Base-by-base conservation (phyloP, 371 early-diverging fungal species). In the Mortierella sp. region DNA sequence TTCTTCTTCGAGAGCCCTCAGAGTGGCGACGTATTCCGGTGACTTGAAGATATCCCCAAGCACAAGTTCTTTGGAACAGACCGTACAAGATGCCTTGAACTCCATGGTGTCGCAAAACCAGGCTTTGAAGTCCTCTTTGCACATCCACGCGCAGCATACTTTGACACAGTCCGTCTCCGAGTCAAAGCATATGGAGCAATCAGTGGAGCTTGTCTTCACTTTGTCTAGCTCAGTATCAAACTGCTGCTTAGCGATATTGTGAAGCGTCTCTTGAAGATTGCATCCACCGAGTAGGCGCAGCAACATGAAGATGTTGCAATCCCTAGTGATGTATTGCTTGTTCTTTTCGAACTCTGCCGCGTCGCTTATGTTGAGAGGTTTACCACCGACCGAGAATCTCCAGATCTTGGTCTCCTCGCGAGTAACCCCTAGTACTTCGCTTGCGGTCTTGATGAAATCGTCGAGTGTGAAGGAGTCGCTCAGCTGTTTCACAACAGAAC, bases 161-260 rank as follows among this genome's bases (percentile, higher is more conserved):
- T 23, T 31, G 14, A 68, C 8, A 30, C 62, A 68, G 39, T 68
- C 53, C 26, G 41, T 47, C 0, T 34, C 53, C 31, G 19, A 18
- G 27, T 61, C 69, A 23, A 68, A 54, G 54, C 69, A 68, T 16
- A 68, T 61, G 19, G 41, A 24, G 24, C 69, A 68, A 2, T 61
- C 54, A 30, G 48, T 18, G 10, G 58, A 23, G 7, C 16, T 6
- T 28, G 58, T 46, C 24, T 16, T 31, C 39, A 58, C 58, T 23
- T 58, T 57, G 9, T 13, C 38, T 14, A 68, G 30, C 41, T 68
- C 69, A 1, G 27, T 54, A 30, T 47, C 23, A n/a, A 68, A 62
- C 14, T 53, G 30, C 47, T 39, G 62, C 54, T 68, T 57, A 23
- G 26, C 69, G 19, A 68, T 68, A 12, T 7, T 21, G 30, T 68